Percentiles rank a stretch among this genome's conserved stretches.
Evolutionary conservation across 2,329 filamentous ascomycete genomes (phyloP).

Genomic region (Aspergillus sp.): DNA sequence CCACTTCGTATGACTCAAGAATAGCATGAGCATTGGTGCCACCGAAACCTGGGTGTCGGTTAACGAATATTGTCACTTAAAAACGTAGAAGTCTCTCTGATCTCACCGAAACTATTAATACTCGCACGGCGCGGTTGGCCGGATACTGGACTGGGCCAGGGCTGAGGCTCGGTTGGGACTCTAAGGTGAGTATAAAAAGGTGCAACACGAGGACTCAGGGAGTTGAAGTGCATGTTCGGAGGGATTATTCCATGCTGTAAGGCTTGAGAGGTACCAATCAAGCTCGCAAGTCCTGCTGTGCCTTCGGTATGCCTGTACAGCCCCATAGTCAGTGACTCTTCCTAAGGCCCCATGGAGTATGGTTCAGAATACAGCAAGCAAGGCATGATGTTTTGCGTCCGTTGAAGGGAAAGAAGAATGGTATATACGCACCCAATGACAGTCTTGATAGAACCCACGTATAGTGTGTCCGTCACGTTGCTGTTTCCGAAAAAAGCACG

Average conservation of each 20-base stretch:
- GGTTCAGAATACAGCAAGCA: too few species aligned
- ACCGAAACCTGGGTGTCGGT: constrained; percentile 13
- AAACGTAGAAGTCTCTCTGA: too few species aligned
- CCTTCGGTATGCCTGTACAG: constrained; percentile 9
- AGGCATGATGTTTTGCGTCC: too few species aligned
- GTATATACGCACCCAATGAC: constrained; percentile 3
- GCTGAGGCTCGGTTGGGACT: constrained; percentile 16
- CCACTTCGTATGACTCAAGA: constrained; percentile 26
- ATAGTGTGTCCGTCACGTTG: constrained; percentile 2
- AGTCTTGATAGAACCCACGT: constrained; percentile 13
- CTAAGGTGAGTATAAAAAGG: constrained; percentile 17
- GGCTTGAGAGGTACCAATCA: constrained; percentile 22
- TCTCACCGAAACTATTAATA: constrained; percentile 40
- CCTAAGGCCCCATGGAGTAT: too few species aligned
- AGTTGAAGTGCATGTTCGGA: constrained; percentile 23
- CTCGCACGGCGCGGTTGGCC: constrained; percentile 31
- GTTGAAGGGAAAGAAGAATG: too few species aligned
- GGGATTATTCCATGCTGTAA: constrained; percentile 22
- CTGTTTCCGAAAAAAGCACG: not conserved
- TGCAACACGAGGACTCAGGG: constrained; percentile 18
- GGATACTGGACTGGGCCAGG: constrained; percentile 17
- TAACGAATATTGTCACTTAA: too few species aligned
- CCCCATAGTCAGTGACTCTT: too few species aligned
- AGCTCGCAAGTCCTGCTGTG: constrained; percentile 21
- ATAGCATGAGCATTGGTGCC: constrained; percentile 35